Evolutionary conservation across 2,329 filamentous ascomycete genomes (phyloP), one percentile per base, ranked within the genome.

Genomic region (Karstenula rhodostoma): DNA sequence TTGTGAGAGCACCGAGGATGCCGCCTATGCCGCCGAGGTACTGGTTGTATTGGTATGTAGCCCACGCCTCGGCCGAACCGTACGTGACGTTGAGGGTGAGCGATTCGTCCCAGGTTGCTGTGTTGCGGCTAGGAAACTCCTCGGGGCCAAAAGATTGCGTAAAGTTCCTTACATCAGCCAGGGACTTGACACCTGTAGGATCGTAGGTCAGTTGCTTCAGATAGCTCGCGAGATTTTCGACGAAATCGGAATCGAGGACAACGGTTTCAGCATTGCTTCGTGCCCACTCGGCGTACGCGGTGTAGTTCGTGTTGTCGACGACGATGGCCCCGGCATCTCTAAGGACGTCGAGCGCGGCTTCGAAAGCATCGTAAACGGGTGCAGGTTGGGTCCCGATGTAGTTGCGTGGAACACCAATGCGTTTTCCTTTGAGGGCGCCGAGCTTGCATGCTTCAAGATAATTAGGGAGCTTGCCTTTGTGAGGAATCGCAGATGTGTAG

Each of bases 351-450:
- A 91, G 75, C 0, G 87, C 84, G 1, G 74, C 68, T 27, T 89
- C 77, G 69, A 91, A 91, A 0, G 84, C 84, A 0, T 79, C 75
- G 6, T 87, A 63, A n/a, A 82, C 76, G 3, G 75, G 70, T 15
- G 79, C 78, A 40, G 2, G 72, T 69, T 35, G 71, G 64, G 3
- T 66, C 42, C 79, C 77, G 35, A 91, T 79, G 1, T 85, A 79
- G 64, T 90, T 89, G 19, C 85, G 81, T 0, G 89, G 86, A 3
- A 92, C 82, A 3, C 89, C 90, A 27, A 92, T 87, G 1, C 88
- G 83, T 55, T 85, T 85, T 8, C 86, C 87, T 12, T 75, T 62
- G 0, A 90, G 78, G 0, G 82, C 81, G 13, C 81, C 80, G 22
- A 81, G 74, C 22, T 85, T 81, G 69, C 88, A 86, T 0, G 88